Percentiles rank a stretch among this genome's conserved stretches.
These are phyloP conservation scores for Tolypocladium endophyticum DNA, from an alignment of 2,329 filamentous ascomycete genomes.

Conservation along the genomic window DNA sequence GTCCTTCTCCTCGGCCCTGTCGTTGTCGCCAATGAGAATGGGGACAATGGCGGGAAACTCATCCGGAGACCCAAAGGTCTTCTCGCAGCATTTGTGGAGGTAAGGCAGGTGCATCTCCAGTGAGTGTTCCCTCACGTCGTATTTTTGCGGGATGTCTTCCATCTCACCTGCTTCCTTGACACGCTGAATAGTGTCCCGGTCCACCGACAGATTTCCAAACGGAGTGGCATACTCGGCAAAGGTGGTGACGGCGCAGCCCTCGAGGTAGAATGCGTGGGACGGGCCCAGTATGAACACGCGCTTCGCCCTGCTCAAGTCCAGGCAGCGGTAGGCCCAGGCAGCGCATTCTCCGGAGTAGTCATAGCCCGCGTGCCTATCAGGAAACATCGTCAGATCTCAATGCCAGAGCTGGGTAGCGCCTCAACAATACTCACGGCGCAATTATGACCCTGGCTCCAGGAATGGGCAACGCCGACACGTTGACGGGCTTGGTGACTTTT, in stretches of 20 bases:
- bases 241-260: constrained; percentile 64
- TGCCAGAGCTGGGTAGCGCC: background rate
- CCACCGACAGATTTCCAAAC: constrained; percentile 58
- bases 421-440: constrained; percentile 62
- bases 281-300: constrained; percentile 88
- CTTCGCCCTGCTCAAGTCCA: constrained; percentile 74
- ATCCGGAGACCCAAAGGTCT: constrained; percentile 35
- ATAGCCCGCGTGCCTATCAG: constrained; percentile 78
- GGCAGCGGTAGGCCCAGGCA: constrained; percentile 85
- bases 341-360: constrained; percentile 83
- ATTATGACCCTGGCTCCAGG: constrained; percentile 75
- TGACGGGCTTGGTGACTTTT: constrained; percentile 55
- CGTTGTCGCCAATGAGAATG: constrained; percentile 71
- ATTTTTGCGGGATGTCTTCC: constrained; percentile 46
- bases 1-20: constrained; percentile 50
- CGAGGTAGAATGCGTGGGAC: constrained; percentile 77
- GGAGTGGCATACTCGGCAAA: constrained; percentile 66
- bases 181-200: constrained; percentile 41
- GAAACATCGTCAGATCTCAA: background rate
- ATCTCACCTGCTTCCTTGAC: constrained; percentile 29
- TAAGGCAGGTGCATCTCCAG: constrained; percentile 96
- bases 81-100: constrained; percentile 64
- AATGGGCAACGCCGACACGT: constrained; percentile 52
- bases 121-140: constrained; percentile 80
- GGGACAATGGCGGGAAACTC: constrained; percentile 69